Base-by-base conservation (phyloP, 2,329 filamentous ascomycete species). In the Calonectria ilicicola region DNA sequence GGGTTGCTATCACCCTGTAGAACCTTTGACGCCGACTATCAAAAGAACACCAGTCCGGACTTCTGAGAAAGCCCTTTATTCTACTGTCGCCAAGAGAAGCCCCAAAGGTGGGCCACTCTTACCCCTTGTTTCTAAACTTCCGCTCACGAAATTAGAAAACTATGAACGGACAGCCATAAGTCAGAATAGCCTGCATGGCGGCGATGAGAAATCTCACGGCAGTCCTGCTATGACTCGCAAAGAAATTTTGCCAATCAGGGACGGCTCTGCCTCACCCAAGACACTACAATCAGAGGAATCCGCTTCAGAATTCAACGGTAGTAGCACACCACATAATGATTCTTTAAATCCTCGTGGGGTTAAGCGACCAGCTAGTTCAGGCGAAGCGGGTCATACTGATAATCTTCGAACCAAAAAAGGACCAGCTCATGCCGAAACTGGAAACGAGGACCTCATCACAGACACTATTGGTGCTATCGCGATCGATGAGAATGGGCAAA, bases 391-490 rank as follows among this genome's bases (percentile, higher is more conserved):
- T 46, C 56, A 67, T 17, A 26, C 65, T 42, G 23, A 63, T 32
- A 64, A 76, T 58, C 65, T 62, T 70, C 67, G 58, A 67, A 46
- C 26, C n/a, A 69, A 46, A 65, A 77, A 78, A 69, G 74, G 77
- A 60, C 75, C 65, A 32, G 75, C 78, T 70, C 74, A 67, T 42
- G 70, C 74, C 27, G 67, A 70, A 27, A 70, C 75, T 63, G 76
- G 80, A 23, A 78, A 82, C 26, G 92, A 95, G 74, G 89, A 93
- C 79, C 89, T 84, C 29, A 90, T 99, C 78, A 97, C 93, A 3
- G 97, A 99, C 85, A 99, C 97, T 15, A 95, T 99, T 72, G 97
- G 97, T 53, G 97, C 96, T 32, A 98, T 99, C 80, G 97, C 95
- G 14, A 93, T 99, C 75, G 97, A 99, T 80, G 89, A 90, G 63